Percentiles rank a stretch among this genome's conserved stretches.
phyloP scores from a whole-genome alignment of 164 flowering plant species.

The Nymphaea colorata region DNA sequence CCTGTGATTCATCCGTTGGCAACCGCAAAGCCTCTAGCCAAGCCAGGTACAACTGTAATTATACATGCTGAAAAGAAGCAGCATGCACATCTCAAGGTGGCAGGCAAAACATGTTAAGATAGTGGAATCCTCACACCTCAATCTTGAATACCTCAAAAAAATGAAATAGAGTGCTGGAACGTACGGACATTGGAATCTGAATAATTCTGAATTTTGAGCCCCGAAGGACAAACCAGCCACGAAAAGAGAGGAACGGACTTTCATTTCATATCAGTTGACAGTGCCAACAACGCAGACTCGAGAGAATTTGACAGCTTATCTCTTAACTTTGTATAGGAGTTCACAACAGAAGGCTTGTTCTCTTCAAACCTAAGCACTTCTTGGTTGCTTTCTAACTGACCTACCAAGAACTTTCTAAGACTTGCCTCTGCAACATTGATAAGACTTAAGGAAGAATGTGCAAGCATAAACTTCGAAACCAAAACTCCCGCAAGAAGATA shows the following conservation, averaged over 20 bases:
- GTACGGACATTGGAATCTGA: no score
- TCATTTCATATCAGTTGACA: conserved; percentile 31
- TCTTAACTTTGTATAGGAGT: conserved; percentile 34
- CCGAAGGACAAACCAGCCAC: no score
- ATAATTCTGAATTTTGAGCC: no score
- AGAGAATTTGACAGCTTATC: conserved; percentile 25
- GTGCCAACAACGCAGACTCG: conserved; percentile 41
- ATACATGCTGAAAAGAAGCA: no score
- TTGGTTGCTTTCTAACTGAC: conserved; percentile 23
- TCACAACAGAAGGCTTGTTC: conserved; percentile 16
- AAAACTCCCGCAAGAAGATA: conserved; percentile 69
- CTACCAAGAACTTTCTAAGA: conserved; percentile 44
- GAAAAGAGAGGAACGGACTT: neutral
- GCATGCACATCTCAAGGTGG: no score
- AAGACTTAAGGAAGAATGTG: conserved; percentile 53
- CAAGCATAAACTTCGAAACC: conserved; percentile 65
- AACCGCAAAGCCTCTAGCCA: no score
- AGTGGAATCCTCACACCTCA: no score
- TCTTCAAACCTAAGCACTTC: conserved; percentile 12
- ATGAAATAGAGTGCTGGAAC: no score
- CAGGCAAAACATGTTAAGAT: no score
- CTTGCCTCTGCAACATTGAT: conserved; percentile 68
- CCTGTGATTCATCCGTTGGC: no score
- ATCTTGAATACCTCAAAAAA: no score
- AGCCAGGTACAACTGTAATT: no score